Base-by-base conservation (phyloP, 2,329 filamentous ascomycete genomes). In the Celoporthe dispersa region DNA sequence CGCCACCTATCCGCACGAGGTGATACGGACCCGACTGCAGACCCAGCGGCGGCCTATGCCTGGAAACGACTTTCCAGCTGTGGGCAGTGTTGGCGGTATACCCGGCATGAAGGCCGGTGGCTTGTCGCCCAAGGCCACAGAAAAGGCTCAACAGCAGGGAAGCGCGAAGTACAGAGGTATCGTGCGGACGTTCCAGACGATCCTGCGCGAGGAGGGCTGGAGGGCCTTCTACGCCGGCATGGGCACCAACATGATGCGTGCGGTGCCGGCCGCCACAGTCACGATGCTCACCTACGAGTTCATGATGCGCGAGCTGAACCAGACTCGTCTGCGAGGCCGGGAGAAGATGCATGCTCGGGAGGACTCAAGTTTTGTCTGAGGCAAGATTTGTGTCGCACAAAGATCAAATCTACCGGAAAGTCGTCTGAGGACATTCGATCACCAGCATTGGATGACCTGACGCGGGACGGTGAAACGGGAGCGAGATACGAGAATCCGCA, bases 221-320 rank as follows among this genome's bases (percentile, higher is more conserved):
- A 87, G 92, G 72, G 95, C 95, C 3, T 98, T 99, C 76, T 99
- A 99, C 79, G 95, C 94, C 33, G 96, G 96, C 48, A 94, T 99
- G 85, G 96, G 96, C 51, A 97, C 95, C 64, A 99, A 99, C 81
- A 93, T 99, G 89, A 94, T 98, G 85, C 89, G 96, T 69, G 96
- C 96, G 9, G 91, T 99, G 16, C 96, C 96, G 41, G 94, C 96
- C 31, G 95, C 96, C 28, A 97, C 97, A 77, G 97, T 97, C 35
- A 99, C 96, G 3, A 97, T 99, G 91, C 86, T 98, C 78, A 98
- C 95, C 16, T 99, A 97, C 78, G 96, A 99, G 82, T 96, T 91
- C 75, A 82, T 86, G 64, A 89, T 89, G 87, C 81, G 84, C 66
- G 78, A 81, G 68, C 79, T 89, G 28, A 86, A 85, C 71, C 78